Conservation (phyloP, 805 yeast genomes). For the Wickerhamiella lipophila region DNA sequence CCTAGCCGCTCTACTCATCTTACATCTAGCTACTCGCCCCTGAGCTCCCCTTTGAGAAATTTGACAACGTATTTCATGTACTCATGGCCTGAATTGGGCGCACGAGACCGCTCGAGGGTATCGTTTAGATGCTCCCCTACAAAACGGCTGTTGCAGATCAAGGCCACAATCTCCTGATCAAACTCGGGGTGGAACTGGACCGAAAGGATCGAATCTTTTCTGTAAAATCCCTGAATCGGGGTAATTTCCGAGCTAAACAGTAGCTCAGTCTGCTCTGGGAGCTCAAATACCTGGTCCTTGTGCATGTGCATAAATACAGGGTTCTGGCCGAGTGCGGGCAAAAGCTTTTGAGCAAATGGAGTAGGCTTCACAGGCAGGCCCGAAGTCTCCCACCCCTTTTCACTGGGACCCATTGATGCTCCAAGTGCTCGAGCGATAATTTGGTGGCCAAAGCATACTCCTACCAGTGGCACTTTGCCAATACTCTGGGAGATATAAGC, state of each 20-base stretch:
- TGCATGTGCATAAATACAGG: constrained; percentile 42
- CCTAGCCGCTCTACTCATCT: too few species aligned
- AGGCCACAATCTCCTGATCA: constrained; percentile 26
- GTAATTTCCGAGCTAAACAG: constrained; percentile 48
- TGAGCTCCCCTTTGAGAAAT: too few species aligned
- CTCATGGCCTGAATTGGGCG: constrained; percentile 33
- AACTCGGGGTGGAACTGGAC: constrained; percentile 93
- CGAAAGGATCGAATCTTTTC: constrained; percentile 41
- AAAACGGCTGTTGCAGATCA: constrained; percentile 25
- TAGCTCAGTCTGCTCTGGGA: constrained; percentile 31
- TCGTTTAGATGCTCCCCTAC: constrained; percentile 17
- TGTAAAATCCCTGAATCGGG: constrained; percentile 52
- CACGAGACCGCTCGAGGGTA: constrained; percentile 24
- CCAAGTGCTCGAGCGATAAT: constrained; percentile 57
- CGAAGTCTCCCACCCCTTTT: constrained; percentile 65
- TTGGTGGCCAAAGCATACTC: constrained; percentile 86
- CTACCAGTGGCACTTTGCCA: constrained; percentile 27
- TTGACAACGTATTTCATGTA: constrained; percentile 31
- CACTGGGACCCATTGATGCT: constrained; percentile 43
- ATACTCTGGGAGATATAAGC: constrained; percentile 21
- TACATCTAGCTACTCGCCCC: constrained; percentile 2
- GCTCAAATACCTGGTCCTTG: constrained; percentile 40
- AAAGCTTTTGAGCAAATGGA: constrained; percentile 30
- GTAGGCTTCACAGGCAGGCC: constrained; percentile 39
- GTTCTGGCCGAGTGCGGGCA: constrained; percentile 20